Base-by-base conservation (phyloP, 495 filamentous ascomycete genomes). In the Neurospora sublineolata region DNA sequence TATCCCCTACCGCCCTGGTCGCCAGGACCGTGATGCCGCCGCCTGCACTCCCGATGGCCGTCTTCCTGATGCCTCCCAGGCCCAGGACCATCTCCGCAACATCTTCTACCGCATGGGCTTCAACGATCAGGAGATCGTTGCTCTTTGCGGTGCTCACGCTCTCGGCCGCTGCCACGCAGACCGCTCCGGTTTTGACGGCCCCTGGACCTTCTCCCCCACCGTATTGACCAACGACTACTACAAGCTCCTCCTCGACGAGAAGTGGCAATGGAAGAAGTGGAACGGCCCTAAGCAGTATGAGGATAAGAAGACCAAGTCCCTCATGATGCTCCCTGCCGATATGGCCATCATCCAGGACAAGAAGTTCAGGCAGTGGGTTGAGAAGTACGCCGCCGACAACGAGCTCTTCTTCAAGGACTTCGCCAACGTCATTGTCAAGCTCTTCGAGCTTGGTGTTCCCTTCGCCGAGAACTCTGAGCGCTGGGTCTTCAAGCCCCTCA, bases 71-170 rank as follows among this genome's bases (percentile, higher is more conserved):
- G 95, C 87, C 68, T 73, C 88, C 74, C 89, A 97, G 86, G 91
- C 87, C 73, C 87, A 91, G 72, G 85, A 87, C 73, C 95, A 99
- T 83, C 86, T 99, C 78, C 91, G 95, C 72, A 88, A 89, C 81
- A 92, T 99, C 86, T 99, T 99, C 87, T 87, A 88, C 80, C 93
- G 94, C 80, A 97, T 97, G 94, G 95, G 95, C 72, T 99, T 99
- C 87, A 90, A 96, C 82, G 95, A 99, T 84, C 91, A 90, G 68
- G 94, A 99, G 82, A 97, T 97, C 76, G 94, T 97, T 38, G 95
- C 95, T 37, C 86, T 99, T 72, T 83, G 84, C 37, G 95, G 95
- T 73, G 95, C 93, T 40, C 95, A 99, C 85, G 93, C 95, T 23
- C 86, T 99, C 12, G 95, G 95, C 58, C 90, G 95, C 52, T 97